Evolutionary conservation across 2,329 filamentous ascomycete genomes (phyloP).

Genomic region (Malbranchea zuffiana): DNA sequence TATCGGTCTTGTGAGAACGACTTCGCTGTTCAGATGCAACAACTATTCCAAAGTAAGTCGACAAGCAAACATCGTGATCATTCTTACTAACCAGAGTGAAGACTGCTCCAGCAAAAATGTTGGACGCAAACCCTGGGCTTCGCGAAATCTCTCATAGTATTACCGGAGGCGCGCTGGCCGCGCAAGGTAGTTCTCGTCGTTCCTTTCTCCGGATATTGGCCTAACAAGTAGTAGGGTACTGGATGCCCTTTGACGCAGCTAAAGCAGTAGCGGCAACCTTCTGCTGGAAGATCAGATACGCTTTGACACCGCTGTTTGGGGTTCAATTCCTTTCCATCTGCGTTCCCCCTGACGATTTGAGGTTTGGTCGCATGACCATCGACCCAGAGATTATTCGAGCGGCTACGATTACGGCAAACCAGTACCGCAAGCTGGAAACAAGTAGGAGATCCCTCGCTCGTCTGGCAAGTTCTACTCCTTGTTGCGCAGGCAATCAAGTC

Average conservation of each 20-base stretch:
- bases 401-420: constrained; percentile 18
- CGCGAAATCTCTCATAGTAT: constrained; percentile 88
- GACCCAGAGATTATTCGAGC: constrained; percentile 17
- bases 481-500: background rate
- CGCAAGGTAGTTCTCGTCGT: constrained; percentile 57
- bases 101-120: constrained; percentile 81
- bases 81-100: constrained; percentile 28
- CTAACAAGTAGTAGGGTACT: constrained; percentile 61
- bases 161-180: constrained; percentile 78
- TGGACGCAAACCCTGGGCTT: constrained; percentile 66
- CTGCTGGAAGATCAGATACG: constrained; percentile 72
- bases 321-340: constrained; percentile 66
- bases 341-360: constrained; percentile 46
- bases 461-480: background rate
- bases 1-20: constrained; percentile 83
- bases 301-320: constrained; percentile 83
- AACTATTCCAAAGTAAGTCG: constrained; percentile 68
- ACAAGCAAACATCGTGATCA: constrained; percentile 1
- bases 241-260: constrained; percentile 86
- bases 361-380: constrained; percentile 25
- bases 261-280: constrained; percentile 81
- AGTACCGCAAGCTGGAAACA: constrained; percentile 14
- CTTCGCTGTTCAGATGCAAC: constrained; percentile 85
- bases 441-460: constrained; percentile 1
- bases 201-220: constrained; percentile 4